Conservation (phyloP, 345 rosid species). For the rapeseed (Brassica napus) region DNA sequence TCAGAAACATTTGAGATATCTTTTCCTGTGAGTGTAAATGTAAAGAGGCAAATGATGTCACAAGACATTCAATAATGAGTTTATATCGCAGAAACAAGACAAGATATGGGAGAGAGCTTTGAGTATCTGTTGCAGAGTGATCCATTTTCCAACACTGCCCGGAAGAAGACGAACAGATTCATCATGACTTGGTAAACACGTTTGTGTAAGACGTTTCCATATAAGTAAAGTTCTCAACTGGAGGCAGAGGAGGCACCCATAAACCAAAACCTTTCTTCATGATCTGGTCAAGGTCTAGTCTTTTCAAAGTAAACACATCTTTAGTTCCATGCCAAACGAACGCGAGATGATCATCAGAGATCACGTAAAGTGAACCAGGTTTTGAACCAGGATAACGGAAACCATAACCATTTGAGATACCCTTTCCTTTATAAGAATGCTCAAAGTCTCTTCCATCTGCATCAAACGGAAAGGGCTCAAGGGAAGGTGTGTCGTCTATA, state of each 20-base stretch:
- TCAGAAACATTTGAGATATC: neutral
- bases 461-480: constrained; percentile 65
- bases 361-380: constrained; percentile 69
- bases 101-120: neutral
- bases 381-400: constrained; percentile 76
- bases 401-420: constrained; percentile 77
- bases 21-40: no score
- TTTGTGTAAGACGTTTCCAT: constrained; percentile 72
- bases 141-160: no score
- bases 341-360: constrained; percentile 58
- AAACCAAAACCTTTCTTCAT: constrained; percentile 63
- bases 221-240: constrained; percentile 66
- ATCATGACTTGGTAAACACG: constrained; percentile 43
- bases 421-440: constrained; percentile 60
- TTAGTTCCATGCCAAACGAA: constrained; percentile 74
- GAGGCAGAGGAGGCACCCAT: constrained; percentile 55
- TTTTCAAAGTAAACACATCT: constrained; percentile 66
- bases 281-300: constrained; percentile 63
- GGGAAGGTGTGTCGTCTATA: constrained; percentile 44
- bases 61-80: neutral
- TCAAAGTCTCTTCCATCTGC: constrained; percentile 50
- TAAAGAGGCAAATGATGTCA: no score
- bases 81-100: neutral
- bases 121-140: no score
- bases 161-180: neutral